Evolutionary conservation across 2,329 filamentous ascomycete species (phyloP).

Genomic region (Pyricularia grisea): DNA sequence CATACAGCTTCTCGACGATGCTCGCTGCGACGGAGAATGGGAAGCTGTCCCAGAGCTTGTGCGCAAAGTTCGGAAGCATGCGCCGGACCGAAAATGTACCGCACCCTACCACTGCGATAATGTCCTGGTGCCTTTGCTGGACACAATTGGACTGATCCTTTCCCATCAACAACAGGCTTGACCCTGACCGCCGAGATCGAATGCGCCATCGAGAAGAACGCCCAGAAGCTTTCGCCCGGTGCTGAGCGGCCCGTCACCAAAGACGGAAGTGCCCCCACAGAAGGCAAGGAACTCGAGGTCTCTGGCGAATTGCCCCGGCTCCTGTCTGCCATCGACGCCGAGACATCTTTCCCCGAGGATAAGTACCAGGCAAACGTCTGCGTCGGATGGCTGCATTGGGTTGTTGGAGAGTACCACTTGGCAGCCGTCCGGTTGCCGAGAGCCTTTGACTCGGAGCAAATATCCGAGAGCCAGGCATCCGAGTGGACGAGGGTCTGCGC

Average conservation of each 20-base stretch:
- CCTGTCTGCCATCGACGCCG: conserved; percentile 47
- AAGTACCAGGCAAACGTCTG: conserved; percentile 74
- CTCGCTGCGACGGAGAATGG: conserved; percentile 85
- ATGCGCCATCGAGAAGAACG: conserved; percentile 50
- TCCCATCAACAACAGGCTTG: conserved; percentile 41
- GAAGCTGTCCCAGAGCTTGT: conserved; percentile 76
- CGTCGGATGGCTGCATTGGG: conserved; percentile 78
- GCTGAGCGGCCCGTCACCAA: conserved; percentile 31
- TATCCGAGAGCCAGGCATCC: conserved; percentile 43
- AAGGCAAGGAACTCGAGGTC: conserved; percentile 32
- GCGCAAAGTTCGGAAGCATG: conserved; percentile 91
- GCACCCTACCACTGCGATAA: conserved; percentile 10
- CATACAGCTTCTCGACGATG: conserved; percentile 71
- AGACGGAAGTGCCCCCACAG: conserved; percentile 27
- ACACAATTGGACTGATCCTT: conserved; percentile 12
- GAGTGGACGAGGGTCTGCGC: conserved; percentile 79
- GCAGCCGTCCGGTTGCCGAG: conserved; percentile 54
- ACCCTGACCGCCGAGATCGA: conserved; percentile 62
- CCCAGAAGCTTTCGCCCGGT: conserved; percentile 28
- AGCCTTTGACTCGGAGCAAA: conserved; percentile 47
- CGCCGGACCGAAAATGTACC: conserved; percentile 75
- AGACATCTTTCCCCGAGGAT: conserved; percentile 44
- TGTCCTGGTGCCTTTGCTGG: conserved; percentile 8
- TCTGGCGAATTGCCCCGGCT: conserved; percentile 39
- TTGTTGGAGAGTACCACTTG: conserved; percentile 56